A percentile compares a stretch with the other conserved stretches of the same genome.
Evolutionary conservation across 495 filamentous ascomycete species (phyloP).

Genomic region (Astrothelium macrocarpum): DNA sequence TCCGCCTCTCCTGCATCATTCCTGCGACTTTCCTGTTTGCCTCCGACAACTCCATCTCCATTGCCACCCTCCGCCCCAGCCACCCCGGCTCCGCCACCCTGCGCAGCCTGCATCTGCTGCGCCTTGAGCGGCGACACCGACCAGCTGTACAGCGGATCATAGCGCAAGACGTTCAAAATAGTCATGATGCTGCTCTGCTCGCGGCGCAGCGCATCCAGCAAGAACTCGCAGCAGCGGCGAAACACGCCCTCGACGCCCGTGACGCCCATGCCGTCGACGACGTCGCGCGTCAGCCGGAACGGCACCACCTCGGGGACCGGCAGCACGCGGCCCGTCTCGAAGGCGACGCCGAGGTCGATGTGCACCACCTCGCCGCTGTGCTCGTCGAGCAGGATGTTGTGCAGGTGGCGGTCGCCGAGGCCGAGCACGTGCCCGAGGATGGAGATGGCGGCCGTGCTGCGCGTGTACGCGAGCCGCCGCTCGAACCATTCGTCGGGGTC

Average conservation of each 20-base stretch:
- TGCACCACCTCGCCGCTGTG: constrained; percentile 89
- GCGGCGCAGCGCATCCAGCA: constrained; percentile 80
- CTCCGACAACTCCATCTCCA: not conserved
- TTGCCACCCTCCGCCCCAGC: constrained; percentile 21
- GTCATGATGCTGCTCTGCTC: constrained; percentile 96
- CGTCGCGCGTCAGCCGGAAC: constrained; percentile 87
- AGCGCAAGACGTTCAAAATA: constrained; percentile 87
- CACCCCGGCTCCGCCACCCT: constrained; percentile 34
- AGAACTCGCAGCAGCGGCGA: constrained; percentile 94
- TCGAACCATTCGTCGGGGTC: constrained; percentile 95
- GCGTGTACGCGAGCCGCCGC: constrained; percentile 75
- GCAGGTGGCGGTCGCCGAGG: constrained; percentile 89
- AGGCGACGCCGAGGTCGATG: constrained; percentile 92
- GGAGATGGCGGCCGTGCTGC: constrained; percentile 87
- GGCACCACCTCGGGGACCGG: constrained; percentile 92
- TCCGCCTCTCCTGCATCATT: constrained; percentile 83
- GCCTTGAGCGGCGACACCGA: constrained; percentile 82
- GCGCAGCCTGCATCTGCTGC: constrained; percentile 60
- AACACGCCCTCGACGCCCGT: constrained; percentile 94
- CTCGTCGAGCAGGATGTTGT: constrained; percentile 91
- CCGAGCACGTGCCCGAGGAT: constrained; percentile 91
- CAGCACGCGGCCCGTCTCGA: constrained; percentile 87
- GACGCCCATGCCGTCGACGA: constrained; percentile 95
- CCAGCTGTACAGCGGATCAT: constrained; percentile 95
- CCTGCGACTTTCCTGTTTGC: constrained; percentile 34